Base-by-base conservation (phyloP, 306 rosid species). In the Abrus precatorius region DNA sequence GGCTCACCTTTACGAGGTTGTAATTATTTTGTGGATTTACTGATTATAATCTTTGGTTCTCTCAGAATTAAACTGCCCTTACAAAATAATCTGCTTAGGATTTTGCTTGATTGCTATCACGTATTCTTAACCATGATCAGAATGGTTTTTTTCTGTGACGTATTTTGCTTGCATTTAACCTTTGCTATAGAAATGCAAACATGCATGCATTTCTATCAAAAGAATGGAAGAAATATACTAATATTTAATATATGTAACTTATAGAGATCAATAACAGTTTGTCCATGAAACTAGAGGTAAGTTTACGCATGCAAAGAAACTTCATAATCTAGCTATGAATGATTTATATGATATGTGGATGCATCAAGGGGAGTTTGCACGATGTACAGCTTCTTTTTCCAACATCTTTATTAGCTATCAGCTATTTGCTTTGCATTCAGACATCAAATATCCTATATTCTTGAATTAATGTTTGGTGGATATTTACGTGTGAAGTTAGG, bases 1-100 rank as follows among this genome's bases (percentile, higher is more conserved):
- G 83, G 98, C 93, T 72, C 97, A 94, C 69, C 87, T 90, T 80
- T 92, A 89, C 45, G 97, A 94, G 98, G 98, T 93, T 55, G 29
- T 67, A 64, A 57, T 79, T 81, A 71, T 83, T 85, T 64, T 64
- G 4, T 64, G 71, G 74, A 83, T 80, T 28, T 52, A 71, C 20
- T 5, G 27, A 57, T 63, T 52, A 36, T 47, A 66, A 41, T 66
- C 54, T 68, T 36, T 54, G 14, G 63, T 69, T 70, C 75, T 81
- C 38, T 76, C 63, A 83, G 28, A 70, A 27, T 70, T 45, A 54
- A 72, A 33, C 56, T 70, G 12, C 29, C 54, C 33, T 36, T 72
- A 6, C 40, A 63, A 56, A 70, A 71, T 34, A 76, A 38, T 61
- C 53, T 62, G 30, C 32, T 1, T 50, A 60, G 33, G 27, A 48